Conservation (phyloP, 1,139 yeast species). For the Scheffersomyces parashehatae region DNA sequence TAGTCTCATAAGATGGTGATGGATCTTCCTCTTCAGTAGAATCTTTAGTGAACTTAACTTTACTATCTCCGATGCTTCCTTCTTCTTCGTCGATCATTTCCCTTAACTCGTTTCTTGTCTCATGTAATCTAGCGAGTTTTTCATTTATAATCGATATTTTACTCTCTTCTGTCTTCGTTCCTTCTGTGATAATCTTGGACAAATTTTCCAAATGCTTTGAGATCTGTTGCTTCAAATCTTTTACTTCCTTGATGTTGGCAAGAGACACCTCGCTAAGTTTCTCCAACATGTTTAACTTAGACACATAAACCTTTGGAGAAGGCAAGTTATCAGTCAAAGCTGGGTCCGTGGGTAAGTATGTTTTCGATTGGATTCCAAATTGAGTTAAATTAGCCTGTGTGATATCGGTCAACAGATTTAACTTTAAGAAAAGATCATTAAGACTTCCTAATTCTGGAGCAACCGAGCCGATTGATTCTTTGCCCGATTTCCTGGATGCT, state of each 20-base stretch:
- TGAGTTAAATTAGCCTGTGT: slow-evolving; percentile 42
- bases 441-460: slow-evolving; percentile 42
- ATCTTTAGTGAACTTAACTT: neutral
- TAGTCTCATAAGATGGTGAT: slow-evolving; percentile 17
- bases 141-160: slow-evolving; percentile 44
- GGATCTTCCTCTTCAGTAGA: slow-evolving; percentile 17
- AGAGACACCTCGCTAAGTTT: slow-evolving; percentile 40
- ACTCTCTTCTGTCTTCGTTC: slow-evolving; percentile 45
- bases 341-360: slow-evolving; percentile 43
- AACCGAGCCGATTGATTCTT: slow-evolving; percentile 13
- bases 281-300: slow-evolving; percentile 47
- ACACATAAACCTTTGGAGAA: slow-evolving; percentile 49
- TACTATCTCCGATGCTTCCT: neutral
- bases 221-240: slow-evolving; percentile 40
- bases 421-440: slow-evolving; percentile 33
- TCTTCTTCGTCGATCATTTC: slow-evolving; percentile 38
- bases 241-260: slow-evolving; percentile 37
- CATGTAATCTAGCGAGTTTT: slow-evolving; percentile 34
- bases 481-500: neutral
- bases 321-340: slow-evolving; percentile 50
- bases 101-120: slow-evolving; percentile 47
- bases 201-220: slow-evolving; percentile 45
- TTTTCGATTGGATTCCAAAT: slow-evolving; percentile 44
- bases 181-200: slow-evolving; percentile 40
- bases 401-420: slow-evolving; percentile 29